Base-by-base conservation (phyloP, 2,329 filamentous ascomycete genomes). In the Ascochyta fabae region DNA sequence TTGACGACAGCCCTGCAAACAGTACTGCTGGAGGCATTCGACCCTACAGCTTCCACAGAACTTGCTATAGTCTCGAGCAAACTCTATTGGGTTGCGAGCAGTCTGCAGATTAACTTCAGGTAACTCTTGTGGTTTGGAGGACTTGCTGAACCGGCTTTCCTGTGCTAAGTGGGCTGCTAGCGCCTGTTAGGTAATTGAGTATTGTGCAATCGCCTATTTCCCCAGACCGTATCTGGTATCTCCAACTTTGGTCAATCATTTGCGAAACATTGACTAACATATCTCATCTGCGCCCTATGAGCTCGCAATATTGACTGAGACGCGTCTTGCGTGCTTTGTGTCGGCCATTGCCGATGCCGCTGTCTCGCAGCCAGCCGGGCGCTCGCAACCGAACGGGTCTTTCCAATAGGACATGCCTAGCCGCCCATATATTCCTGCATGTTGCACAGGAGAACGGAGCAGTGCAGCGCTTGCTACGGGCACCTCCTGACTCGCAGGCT, bases 291-390 rank as follows among this genome's bases (percentile, higher is more conserved):
- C 19, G 19, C 8, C 47, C 47, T 38, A 43, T 50, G 26, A 50
- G 47, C 23, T 43, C 12, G n/a, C 31, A 39, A 23, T 4, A 24
- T 36, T 12, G 5, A 33, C 5, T 19, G 12, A 23, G 22, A 46
- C 16, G 16, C 27, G 23, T 9, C 26, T 16, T 38, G 31, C 7
- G 33, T 43, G 38, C 36, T 19, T 24, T 15, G 6, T 27, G 12
- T 56, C 53, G 53, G 47, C 42, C 31, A 15, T 16, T 29, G 31
- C 53, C 53, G 53, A 42, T 34, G 22, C 22, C 19, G 35, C 41
- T 24, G 41, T 22, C 27, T 44, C n/a, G 15, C 35, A 7, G 16
- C n/a, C 34, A 29, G 6, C 38, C n/a, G n/a, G 16, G 22, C 34
- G 34, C 33, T 29, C 34, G 23, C 22, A 16, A 13, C 26, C 27